Percentiles rank a stretch among this genome's conserved stretches.
Conservation (phyloP, 2,329 filamentous ascomycete species). For the Paraphoma sp. region DNA sequence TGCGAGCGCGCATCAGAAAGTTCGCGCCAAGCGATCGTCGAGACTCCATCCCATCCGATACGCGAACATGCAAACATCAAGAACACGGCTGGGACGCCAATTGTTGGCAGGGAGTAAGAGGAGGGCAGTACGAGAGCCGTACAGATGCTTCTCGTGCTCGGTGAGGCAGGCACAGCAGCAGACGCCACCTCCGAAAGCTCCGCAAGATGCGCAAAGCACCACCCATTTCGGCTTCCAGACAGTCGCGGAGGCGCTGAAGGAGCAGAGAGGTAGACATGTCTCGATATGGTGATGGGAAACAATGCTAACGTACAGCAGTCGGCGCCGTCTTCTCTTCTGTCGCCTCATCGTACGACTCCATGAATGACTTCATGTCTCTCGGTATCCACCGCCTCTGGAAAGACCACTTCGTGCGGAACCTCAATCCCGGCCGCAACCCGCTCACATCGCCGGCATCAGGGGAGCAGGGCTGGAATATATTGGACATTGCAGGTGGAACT, state of each 20-base stretch:
- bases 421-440: slow-evolving; percentile 77
- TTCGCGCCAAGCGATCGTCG: slow-evolving; percentile 35
- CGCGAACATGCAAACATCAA: slow-evolving; percentile 37
- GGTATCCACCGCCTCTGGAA: slow-evolving; percentile 97
- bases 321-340: slow-evolving; percentile 94
- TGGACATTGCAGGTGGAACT: slow-evolving; percentile 96
- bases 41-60: slow-evolving; percentile 14
- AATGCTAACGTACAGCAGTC: slow-evolving; percentile 59
- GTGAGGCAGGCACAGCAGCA: slow-evolving; percentile 48
- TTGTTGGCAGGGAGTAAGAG: slow-evolving; percentile 31
- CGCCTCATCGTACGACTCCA: slow-evolving; percentile 91
- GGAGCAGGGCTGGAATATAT: slow-evolving; percentile 70
- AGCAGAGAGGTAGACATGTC: slow-evolving; percentile 62
- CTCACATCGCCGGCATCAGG: slow-evolving; percentile 46
- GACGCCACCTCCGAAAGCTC: slow-evolving; percentile 44
- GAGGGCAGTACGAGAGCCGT: slow-evolving; percentile 34
- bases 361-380: slow-evolving; percentile 99
- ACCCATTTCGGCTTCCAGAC: slow-evolving; percentile 94
- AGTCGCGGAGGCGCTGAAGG: slow-evolving; percentile 80
- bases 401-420: slow-evolving; percentile 90
- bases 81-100: slow-evolving; percentile 37
- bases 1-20: slow-evolving; percentile 35
- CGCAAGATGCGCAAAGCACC: slow-evolving; percentile 59
- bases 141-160: slow-evolving; percentile 61
- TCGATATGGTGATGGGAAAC: background rate